These are phyloP conservation scores for Zygnema circumcarinatum DNA, from an alignment of 139 green algal genomes.

Conservation along the genomic window DNA sequence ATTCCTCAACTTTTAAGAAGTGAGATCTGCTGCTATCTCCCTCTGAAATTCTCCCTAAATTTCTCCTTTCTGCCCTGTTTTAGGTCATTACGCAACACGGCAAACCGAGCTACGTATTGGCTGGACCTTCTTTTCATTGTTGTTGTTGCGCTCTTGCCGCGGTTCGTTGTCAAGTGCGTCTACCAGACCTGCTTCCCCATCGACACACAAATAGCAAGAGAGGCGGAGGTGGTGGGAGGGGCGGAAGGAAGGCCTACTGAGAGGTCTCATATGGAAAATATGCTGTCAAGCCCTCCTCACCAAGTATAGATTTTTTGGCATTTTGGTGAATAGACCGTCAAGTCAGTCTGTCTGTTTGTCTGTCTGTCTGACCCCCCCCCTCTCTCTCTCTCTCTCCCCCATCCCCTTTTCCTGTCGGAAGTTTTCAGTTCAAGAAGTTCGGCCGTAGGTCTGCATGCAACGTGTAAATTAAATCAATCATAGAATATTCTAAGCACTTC, in stretches of 20 bases:
- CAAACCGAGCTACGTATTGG: slow-evolving; percentile 27
- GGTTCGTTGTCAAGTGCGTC: slow-evolving; percentile 49
- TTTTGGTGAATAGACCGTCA: neutral
- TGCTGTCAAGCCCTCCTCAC: neutral
- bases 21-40: slow-evolving; percentile 4
- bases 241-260: neutral
- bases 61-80: neutral
- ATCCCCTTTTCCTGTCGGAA: neutral
- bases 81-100: slow-evolving; percentile 25
- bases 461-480: too few species aligned
- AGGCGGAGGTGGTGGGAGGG: slow-evolving; percentile 5
- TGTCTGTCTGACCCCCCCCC: too few species aligned
- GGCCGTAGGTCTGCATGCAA: too few species aligned
- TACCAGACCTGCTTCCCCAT: slow-evolving; percentile 12
- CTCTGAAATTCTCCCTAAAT: slow-evolving; percentile 7
- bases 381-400: neutral
- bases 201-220: slow-evolving; percentile 37
- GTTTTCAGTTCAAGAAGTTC: too few species aligned
- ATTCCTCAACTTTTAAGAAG: neutral
- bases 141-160: slow-evolving; percentile 45
- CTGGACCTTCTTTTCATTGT: slow-evolving; percentile 51
- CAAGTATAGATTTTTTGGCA: neutral
- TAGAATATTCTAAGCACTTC: too few species aligned
- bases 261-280: neutral
- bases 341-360: neutral